phyloP scores from a whole-genome alignment of 495 filamentous ascomycete species.

The Aspergillus nanangensis region DNA sequence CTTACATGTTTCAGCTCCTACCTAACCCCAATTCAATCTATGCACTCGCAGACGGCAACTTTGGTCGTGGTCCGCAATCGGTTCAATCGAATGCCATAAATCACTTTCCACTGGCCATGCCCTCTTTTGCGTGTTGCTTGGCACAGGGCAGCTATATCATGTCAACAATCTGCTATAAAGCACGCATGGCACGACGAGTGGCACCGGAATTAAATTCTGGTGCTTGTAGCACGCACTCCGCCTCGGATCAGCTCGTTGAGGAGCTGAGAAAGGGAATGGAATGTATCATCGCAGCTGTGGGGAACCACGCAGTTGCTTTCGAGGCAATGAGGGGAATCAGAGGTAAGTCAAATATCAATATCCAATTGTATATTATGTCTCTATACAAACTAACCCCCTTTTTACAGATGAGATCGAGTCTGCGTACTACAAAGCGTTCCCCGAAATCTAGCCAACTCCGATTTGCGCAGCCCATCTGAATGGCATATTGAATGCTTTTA shows the following conservation, averaged over 20 bases:
- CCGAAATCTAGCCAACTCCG: conserved; percentile 12
- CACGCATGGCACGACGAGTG: conserved; percentile 44
- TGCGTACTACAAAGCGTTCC: conserved; percentile 42
- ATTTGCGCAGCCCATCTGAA: no score
- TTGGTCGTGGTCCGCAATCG: conserved; percentile 14
- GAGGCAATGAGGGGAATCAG: conserved; percentile 61
- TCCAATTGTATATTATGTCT: no score
- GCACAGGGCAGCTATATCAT: conserved; percentile 61
- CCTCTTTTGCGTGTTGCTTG: conserved; percentile 56
- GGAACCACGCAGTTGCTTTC: conserved; percentile 54
- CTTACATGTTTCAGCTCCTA: conserved; percentile 45
- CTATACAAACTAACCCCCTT: conserved; percentile 13
- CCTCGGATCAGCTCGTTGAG: conserved; percentile 41
- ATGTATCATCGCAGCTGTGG: conserved; percentile 43
- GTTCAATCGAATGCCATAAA: conserved; percentile 14
- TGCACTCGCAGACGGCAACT: conserved; percentile 7
- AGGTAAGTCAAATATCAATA: conserved; percentile 48
- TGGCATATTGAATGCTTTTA: no score
- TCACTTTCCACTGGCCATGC: conserved; percentile 51
- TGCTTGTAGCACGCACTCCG: conserved; percentile 14
- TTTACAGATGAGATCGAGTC: conserved; percentile 39
- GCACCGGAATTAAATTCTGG: conserved; percentile 33
- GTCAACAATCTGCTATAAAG: conserved; percentile 50
- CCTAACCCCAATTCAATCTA: conserved; percentile 42
- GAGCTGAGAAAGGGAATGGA: conserved; percentile 50